Base-by-base conservation (phyloP, 805 yeast genomes). In the Candida patagonica region DNA sequence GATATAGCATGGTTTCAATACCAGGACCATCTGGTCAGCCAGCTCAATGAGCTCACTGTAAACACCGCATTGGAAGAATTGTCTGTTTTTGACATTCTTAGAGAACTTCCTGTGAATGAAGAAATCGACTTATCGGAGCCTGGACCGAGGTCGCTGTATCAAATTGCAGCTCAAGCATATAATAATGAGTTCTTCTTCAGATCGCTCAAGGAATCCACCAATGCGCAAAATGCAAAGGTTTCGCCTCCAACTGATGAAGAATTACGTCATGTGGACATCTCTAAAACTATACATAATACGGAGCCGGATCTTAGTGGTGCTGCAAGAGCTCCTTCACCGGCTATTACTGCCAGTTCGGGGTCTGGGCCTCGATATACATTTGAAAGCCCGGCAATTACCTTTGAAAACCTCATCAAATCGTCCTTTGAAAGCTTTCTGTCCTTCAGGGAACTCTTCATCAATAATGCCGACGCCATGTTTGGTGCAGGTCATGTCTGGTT, bases 401-500 rank as follows among this genome's bases (percentile, higher is more conserved):
- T 36, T 43, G 34, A 12, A 39, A 23, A 42, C 42, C 5, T 44
- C 45, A 38, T 37, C 46, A 42, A 37, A 13, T 46, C 49, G 12
- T 76, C 85, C 1, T 85, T 89, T 61, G 95, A 94, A 10, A 81
- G 94, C 0, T 47, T 83, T 4, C 70, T 70, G 12, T 89, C 89
- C 56, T 82, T 92, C 61, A 71, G 82, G 47, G 79, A 87, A 10
- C 70, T 86, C 37, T 59, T 89, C 33, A 54, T 86, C 45, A 74
- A 77, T 51, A 77, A 94, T 2, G 86, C 87, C 12, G 63, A 67
- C 33, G 74, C 85, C 8, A 77, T 84, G 50, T 80, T 84, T 48
- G 97, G 97, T 38, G 94, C 87, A 59, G 98, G 98, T 2, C 76
- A 70, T 54, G 78, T 87, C n/a, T 92, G 98, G 97, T 66, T 92